Conservation (phyloP, 2,329 filamentous ascomycete genomes). For the Aspergillus viridinutans region DNA sequence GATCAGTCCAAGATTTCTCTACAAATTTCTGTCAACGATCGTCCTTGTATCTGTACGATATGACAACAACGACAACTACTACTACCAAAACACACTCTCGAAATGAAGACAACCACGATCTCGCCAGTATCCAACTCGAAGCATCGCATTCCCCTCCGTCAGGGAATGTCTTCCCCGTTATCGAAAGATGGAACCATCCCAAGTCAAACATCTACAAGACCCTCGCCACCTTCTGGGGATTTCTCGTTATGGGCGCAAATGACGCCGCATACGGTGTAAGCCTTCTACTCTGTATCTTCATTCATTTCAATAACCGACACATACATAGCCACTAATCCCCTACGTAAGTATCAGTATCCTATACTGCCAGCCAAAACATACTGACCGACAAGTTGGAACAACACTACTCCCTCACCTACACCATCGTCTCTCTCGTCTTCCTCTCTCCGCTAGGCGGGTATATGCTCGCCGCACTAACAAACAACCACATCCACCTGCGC, state of each 20-base stretch:
- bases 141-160: neutral
- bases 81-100: neutral
- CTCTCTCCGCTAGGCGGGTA: constrained; percentile 47
- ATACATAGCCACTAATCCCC: constrained; percentile 41
- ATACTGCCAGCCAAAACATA: too few relatives aligned
- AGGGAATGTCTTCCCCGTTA: neutral
- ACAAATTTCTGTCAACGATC: too few relatives aligned
- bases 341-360: constrained; percentile 42
- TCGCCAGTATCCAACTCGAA: neutral
- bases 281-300: neutral
- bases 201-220: constrained; percentile 48
- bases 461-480: constrained; percentile 43
- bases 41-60: neutral
- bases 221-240: constrained; percentile 54
- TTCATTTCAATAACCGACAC: constrained; percentile 1
- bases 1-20: neutral
- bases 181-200: constrained; percentile 45
- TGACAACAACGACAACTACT: neutral
- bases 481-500: constrained; percentile 39
- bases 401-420: constrained; percentile 46
- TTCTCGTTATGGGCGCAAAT: constrained; percentile 56
- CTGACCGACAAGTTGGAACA: constrained; percentile 34
- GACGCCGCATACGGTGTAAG: constrained; percentile 56
- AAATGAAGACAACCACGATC: neutral
- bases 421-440: constrained; percentile 48